Evolutionary conservation across 2,329 filamentous ascomycete genomes (phyloP).

Genomic region (Ophiostoma perfectum): DNA sequence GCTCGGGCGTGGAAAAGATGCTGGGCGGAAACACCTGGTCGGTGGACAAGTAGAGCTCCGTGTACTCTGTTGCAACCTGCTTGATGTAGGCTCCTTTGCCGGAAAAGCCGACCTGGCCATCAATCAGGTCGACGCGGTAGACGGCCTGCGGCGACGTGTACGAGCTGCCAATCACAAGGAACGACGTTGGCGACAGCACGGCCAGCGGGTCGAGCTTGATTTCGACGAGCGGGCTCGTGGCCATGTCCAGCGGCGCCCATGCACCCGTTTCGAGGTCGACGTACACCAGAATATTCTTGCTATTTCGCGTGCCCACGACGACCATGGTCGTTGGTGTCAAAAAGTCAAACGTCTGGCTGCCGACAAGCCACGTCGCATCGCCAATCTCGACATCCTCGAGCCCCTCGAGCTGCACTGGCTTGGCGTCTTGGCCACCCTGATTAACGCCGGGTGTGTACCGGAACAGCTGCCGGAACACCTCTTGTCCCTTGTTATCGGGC

Average conservation of each 20-base stretch:
- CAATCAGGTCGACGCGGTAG: constrained; percentile 32
- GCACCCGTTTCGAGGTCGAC: constrained; percentile 36
- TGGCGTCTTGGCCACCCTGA: background rate
- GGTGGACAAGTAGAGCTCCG: constrained; percentile 34
- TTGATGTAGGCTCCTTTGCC: background rate
- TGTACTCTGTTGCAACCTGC: constrained; percentile 23
- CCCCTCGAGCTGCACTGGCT: constrained; percentile 9
- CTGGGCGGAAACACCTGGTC: constrained; percentile 31
- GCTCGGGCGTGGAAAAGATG: constrained; percentile 37
- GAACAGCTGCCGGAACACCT: background rate
- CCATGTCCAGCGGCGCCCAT: constrained; percentile 34
- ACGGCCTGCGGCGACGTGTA: constrained; percentile 32
- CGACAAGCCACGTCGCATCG: constrained; percentile 30
- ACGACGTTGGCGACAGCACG: constrained; percentile 34
- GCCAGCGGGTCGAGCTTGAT: constrained; percentile 33
- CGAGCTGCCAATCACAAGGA: constrained; percentile 38
- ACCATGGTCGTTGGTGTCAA: constrained; percentile 36
- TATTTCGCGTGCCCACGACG: constrained; percentile 34
- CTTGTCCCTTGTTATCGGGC: constrained; percentile 27
- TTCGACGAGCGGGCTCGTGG: constrained; percentile 30
- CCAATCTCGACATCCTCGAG: constrained; percentile 41
- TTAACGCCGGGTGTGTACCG: background rate
- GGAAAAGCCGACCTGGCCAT: constrained; percentile 27
- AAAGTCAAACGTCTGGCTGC: constrained; percentile 38
- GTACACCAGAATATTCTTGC: constrained; percentile 34